These are phyloP conservation scores for Phaeosphaeriaceae sp. DNA, from an alignment of 2,329 filamentous ascomycete species.

Conservation along the genomic window DNA sequence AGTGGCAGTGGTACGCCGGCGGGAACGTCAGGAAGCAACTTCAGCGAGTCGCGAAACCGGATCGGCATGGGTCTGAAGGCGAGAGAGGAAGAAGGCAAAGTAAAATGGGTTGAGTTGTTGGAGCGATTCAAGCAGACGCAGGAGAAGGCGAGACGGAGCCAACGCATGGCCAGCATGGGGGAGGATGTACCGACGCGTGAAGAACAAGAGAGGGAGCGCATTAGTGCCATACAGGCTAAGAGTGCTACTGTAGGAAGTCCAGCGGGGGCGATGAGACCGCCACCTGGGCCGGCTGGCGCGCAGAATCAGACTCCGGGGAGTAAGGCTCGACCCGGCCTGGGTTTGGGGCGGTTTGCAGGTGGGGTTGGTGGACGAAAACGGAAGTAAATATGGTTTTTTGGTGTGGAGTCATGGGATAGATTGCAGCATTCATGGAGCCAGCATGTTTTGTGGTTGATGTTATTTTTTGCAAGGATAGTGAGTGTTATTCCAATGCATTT, in stretches of 20 bases:
- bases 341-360: slow-evolving; percentile 53
- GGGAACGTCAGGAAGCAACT: slow-evolving; percentile 4
- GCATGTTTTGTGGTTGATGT: neutral
- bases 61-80: slow-evolving; percentile 64
- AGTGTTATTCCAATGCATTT: slow-evolving; percentile 10
- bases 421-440: slow-evolving; percentile 32
- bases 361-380: slow-evolving; percentile 47
- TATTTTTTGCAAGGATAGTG: neutral
- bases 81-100: slow-evolving; percentile 82
- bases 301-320: slow-evolving; percentile 32
- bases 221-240: slow-evolving; percentile 35
- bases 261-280: slow-evolving; percentile 27
- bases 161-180: slow-evolving; percentile 58
- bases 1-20: slow-evolving; percentile 46
- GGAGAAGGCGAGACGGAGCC: slow-evolving; percentile 77
- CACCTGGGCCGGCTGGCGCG: slow-evolving; percentile 18
- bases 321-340: slow-evolving; percentile 50
- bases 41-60: slow-evolving; percentile 5
- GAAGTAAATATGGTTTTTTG: slow-evolving; percentile 29
- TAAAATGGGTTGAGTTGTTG: slow-evolving; percentile 89
- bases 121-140: slow-evolving; percentile 95
- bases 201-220: slow-evolving; percentile 37
- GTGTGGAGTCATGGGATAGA: slow-evolving; percentile 7
- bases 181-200: slow-evolving; percentile 37
- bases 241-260: slow-evolving; percentile 23